These are phyloP conservation scores for Botryotinia convoluta DNA, from an alignment of 2,329 filamentous ascomycete genomes.

Conservation along the genomic window DNA sequence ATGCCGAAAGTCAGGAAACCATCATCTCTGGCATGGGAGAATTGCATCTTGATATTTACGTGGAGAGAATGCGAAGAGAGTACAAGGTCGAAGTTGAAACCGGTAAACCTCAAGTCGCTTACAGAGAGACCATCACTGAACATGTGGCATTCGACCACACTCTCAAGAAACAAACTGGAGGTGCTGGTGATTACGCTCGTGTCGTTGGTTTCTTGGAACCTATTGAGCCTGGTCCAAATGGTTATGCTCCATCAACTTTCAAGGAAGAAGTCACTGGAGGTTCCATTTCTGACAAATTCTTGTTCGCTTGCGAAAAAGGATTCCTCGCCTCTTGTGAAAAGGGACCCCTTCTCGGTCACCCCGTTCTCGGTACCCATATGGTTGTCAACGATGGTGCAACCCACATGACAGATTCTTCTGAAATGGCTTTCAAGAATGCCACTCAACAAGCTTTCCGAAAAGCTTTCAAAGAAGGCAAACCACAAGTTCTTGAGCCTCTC, in stretches of 20 bases:
- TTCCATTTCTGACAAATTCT: constrained; percentile 90
- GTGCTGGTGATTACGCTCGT: constrained; percentile 91
- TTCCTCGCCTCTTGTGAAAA: constrained; percentile 80
- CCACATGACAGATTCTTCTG: constrained; percentile 95
- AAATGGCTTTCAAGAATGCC: constrained; percentile 92
- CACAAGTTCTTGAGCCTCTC: constrained; percentile 85
- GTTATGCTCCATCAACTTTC: constrained; percentile 73
- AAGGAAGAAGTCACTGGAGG: constrained; percentile 86
- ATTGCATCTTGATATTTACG: constrained; percentile 92
- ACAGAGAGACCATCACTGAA: constrained; percentile 86
- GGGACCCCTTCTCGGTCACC: constrained; percentile 89
- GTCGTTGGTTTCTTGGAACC: constrained; percentile 92
- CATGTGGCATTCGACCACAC: constrained; percentile 86
- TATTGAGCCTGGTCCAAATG: constrained; percentile 46
- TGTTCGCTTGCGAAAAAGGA: constrained; percentile 92
- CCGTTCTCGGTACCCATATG: constrained; percentile 86
- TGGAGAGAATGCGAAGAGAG: constrained; percentile 93
- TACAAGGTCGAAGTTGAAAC: constrained; percentile 95
- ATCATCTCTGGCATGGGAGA: constrained; percentile 99
- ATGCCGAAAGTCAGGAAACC: constrained; percentile 89
- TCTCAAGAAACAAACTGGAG: constrained; percentile 92
- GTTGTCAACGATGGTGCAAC: constrained; percentile 94
- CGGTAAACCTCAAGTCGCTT: constrained; percentile 95
- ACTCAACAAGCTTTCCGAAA: constrained; percentile 97
- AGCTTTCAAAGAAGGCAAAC: constrained; percentile 77